A percentile compares a stretch with the other conserved stretches of the same genome.
These are phyloP conservation scores for Diaporthe nobilis DNA, from an alignment of 2,329 filamentous ascomycete genomes.

Conservation along the genomic window DNA sequence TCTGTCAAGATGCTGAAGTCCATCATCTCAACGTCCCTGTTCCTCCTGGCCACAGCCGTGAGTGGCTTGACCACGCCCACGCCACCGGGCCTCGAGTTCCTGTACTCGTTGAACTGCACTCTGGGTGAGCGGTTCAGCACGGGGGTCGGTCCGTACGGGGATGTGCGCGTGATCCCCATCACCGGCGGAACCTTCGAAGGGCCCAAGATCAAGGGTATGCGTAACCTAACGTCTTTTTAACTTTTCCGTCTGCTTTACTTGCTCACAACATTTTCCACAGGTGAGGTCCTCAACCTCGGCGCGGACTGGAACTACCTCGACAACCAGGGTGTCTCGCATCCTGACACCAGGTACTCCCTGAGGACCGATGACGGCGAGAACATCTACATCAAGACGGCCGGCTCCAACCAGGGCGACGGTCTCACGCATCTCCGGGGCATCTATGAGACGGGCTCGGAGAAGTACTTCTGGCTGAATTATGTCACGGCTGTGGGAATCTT, in stretches of 20 bases:
- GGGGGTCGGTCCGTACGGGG: constrained; percentile 46
- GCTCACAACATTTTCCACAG: constrained; percentile 36
- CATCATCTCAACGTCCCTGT: not conserved
- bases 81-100: constrained; percentile 46
- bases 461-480: constrained; percentile 52
- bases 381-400: constrained; percentile 50
- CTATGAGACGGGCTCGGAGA: constrained; percentile 48
- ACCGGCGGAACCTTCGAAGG: constrained; percentile 48
- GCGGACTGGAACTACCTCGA: constrained; percentile 50
- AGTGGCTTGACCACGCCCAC: constrained; percentile 16
- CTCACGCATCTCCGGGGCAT: constrained; percentile 45
- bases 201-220: constrained; percentile 45
- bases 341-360: constrained; percentile 51
- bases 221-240: not conserved
- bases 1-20: constrained; percentile 9
- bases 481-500: constrained; percentile 49
- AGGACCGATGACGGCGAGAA: constrained; percentile 50
- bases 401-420: constrained; percentile 47
- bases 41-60: not conserved
- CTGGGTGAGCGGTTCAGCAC: constrained; percentile 45
- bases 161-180: constrained; percentile 48
- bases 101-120: constrained; percentile 50
- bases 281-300: constrained; percentile 49
- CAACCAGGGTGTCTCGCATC: constrained; percentile 46
- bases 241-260: not conserved